Base-by-base conservation (phyloP, 208 protist species). In the Leishmania amazonensis region DNA sequence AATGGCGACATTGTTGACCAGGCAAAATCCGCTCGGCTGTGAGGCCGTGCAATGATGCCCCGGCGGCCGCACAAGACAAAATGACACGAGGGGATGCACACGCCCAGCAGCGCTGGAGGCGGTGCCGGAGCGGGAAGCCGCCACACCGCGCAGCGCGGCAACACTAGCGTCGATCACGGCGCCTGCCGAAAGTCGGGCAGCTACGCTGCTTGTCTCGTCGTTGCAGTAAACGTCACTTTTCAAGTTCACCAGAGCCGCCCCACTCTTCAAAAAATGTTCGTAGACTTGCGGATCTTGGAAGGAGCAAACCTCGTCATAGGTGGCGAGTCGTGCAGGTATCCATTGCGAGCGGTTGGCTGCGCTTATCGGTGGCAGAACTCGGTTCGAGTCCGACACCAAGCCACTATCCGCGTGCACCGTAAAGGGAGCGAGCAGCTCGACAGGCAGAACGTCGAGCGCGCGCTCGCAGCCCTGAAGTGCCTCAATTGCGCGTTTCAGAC, bases 1-100 rank as follows among this genome's bases (percentile, higher is more conserved):
- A 31, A 98, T 84, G 3, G 94, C 95, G 13, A 97, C 93, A 75
- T 98, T 98, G 87, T 98, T 98, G 19, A 97, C 84, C 35, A 97
- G 79, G 72, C 96, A 99, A 80, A 98, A 98, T 6, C 96, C 96
- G 62, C 90, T 85, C 17, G 94, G 95, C 40, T 79, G 76, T 72
- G 88, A 84, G 53, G 67, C 60, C 24, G 85, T 89, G 74, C 92
- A 96, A 85, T 99, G 97, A 81, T 99, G 97, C 28, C 97, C 97
- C 7, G 97, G 97, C 31, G 97, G 97, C 15, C 97, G 90, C 53
- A 98, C 90, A 49, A 98, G 78, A 76, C 94, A 97, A 42, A 98
- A 92, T 9, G 87, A 88, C 45, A 90, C 71, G n/a, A 92, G 74
- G n/a, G 90, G 85, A 3, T 57, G 42, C 21, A 70, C 75, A 70